Base-by-base conservation (phyloP, 2,329 filamentous ascomycete species). In the Diaporthe nobilis region DNA sequence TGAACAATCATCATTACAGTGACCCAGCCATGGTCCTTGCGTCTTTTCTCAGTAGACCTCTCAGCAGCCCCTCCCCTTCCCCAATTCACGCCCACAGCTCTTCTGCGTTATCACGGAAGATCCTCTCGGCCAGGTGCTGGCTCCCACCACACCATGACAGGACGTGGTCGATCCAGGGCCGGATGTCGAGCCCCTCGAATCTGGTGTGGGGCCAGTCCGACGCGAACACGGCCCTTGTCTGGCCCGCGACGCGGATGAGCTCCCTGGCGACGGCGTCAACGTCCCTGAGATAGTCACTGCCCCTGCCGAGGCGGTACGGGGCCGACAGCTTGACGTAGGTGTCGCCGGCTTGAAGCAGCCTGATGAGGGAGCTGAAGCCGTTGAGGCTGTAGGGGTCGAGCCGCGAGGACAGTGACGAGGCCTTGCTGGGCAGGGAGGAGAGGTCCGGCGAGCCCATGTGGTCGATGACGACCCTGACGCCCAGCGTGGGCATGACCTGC, bases 31-130 rank as follows among this genome's bases (percentile, higher is more conserved):
- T 25, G 15, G 7, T 5, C 28, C 28, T 55, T 25, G 2, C 10
- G 22, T 2, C 22, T 22, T 12, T 20, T 37, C 37, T 34, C 31
- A 31, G 4, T 0, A 25, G 17, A 8, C 3, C 22, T 22, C n/a
- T 13, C 34, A 10, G 12, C 4, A 12, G 20, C 25, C 39, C 7
- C 42, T 13, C 9, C 7, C 6, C 37, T 28, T 13, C 9, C 37
- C 9, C 37, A 5, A 15, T 39, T 73, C 34, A 77, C 0, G 73
- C 76, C 84, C 84, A 86, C 74, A 93, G 80, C 51, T 86, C 85
- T 79, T 91, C 86, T 0, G 90, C 89, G 78, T 92, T 92, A 28
- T 82, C 82, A 60, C 86, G 85, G 78, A 92, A 91, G 0, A 93
- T 80, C 67, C 87, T 86, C 71, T 88, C 84, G 31, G 86, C 82